Percentiles rank a stretch among this genome's conserved stretches.
These are phyloP conservation scores for Amoebophrya sp. DNA, from an alignment of 169 alveolate species.

Conservation along the genomic window DNA sequence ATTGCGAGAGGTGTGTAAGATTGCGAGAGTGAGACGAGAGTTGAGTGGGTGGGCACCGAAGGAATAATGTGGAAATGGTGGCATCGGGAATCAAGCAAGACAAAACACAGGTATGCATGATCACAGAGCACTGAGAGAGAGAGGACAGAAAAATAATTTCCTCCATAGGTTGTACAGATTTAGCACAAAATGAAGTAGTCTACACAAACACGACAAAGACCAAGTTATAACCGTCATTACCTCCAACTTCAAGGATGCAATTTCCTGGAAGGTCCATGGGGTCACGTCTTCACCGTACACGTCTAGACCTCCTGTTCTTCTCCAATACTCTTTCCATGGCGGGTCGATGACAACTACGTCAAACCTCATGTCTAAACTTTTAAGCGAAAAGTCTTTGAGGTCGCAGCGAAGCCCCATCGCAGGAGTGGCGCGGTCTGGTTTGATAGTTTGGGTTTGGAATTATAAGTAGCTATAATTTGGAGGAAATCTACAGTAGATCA, in stretches of 20 bases:
- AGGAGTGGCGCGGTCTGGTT: background rate
- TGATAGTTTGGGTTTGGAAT: background rate
- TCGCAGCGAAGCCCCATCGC: conserved; percentile 27
- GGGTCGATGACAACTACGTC: conserved; percentile 86
- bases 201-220: background rate
- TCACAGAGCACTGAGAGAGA: background rate
- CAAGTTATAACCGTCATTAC: conserved; percentile 45
- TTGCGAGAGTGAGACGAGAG: background rate
- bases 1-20: background rate
- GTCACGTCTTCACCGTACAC: conserved; percentile 54
- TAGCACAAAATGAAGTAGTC: no score
- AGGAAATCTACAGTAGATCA: background rate
- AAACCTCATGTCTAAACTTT: conserved; percentile 60
- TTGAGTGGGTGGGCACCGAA: background rate
- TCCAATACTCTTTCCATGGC: conserved; percentile 79
- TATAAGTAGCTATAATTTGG: background rate
- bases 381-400: conserved; percentile 30
- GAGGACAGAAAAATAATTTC: background rate
- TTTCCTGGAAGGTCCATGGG: conserved; percentile 54
- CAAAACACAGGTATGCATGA: background rate
- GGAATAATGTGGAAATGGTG: background rate
- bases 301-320: conserved; percentile 55
- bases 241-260: conserved; percentile 27
- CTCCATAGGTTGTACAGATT: no score
- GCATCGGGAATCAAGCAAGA: background rate